Evolutionary conservation across 768 basidiomycete species (phyloP), one percentile per base, ranked within the genome.

Genomic region (Russula foetens): DNA sequence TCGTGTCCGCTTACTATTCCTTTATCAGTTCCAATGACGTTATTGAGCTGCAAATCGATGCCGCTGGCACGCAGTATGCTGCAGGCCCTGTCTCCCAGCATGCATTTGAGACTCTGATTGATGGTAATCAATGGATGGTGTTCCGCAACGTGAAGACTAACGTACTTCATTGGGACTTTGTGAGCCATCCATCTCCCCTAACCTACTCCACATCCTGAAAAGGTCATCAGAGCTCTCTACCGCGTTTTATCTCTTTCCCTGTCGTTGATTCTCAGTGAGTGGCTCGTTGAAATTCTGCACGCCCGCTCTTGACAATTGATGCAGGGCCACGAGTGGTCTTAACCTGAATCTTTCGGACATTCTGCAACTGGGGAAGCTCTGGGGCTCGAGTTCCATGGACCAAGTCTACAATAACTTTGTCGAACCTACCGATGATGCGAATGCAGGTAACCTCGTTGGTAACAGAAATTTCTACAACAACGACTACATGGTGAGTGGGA

Each of bases 141-240:
- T 85, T 79, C 66, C 72, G 73, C 14, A 88, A 89, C 67, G 70
- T 75, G 11, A 51, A 77, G 28, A 85, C 86, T 1, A 71, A 76
- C 4, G 77, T 82, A 19, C 67, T 84, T 48, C 85, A 87, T 67
- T 90, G 85, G 84, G 87, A 90, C 66, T 82, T 86, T 67, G 85
- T 87, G 59, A 67, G 85, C 35, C 57, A 0, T 4, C 3, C 23
- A 31, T 45, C 15, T 31, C 31, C 62, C 28, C 31, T 15, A 29
- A 45, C 3, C 8, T 19, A 19, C 46, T 38, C 2, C 44, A 50
- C 7, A 56, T 12, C 26, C 56, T 35, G n/a, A 19, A 54, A 33
- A 48, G 23, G 7, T 19, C 4, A 35, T 15, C 62, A 87, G 86
- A 87, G 85, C 56, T 78, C 72, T 12, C 68, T 86, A 31, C 83